A percentile compares a stretch with the other conserved stretches of the same genome.
Conservation (phyloP, 2,329 filamentous ascomycete genomes). For the Fusarium acutatum region DNA sequence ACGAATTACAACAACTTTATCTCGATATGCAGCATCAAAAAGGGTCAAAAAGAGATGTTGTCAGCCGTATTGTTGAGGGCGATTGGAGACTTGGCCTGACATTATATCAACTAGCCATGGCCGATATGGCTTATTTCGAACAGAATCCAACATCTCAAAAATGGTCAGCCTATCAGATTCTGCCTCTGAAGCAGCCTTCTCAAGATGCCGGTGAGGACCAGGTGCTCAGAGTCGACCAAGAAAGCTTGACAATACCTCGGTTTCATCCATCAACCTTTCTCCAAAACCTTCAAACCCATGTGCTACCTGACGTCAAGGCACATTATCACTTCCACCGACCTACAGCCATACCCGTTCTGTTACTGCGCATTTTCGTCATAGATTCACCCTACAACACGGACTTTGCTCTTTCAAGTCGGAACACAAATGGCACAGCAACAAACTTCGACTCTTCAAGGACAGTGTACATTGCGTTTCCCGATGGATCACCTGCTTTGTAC, state of each 20-base stretch:
- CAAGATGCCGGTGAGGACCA: conserved; percentile 52
- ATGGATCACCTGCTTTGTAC: conserved; percentile 80
- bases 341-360: conserved; percentile 70
- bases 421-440: conserved; percentile 47
- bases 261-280: conserved; percentile 86
- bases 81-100: conserved; percentile 73
- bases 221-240: conserved; percentile 53
- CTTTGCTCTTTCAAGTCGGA: conserved; percentile 52
- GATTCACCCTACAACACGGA: conserved; percentile 81
- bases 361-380: conserved; percentile 81
- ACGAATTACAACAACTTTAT: conserved; percentile 74
- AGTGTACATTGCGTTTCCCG: conserved; percentile 83
- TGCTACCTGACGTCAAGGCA: conserved; percentile 81
- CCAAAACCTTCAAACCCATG: conserved; percentile 75
- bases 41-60: conserved; percentile 69
- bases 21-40: conserved; percentile 65
- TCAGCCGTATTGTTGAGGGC: conserved; percentile 71
- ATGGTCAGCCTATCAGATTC: conserved; percentile 70
- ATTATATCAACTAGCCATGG: conserved; percentile 73
- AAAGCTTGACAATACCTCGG: conserved; percentile 66
- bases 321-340: conserved; percentile 85
- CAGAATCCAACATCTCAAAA: conserved; percentile 70
- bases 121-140: conserved; percentile 72
- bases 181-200: conserved; percentile 57
- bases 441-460: conserved; percentile 73